Base-by-base conservation (phyloP, 108 stramenopile genomes). In the Cyclotella baltica region DNA sequence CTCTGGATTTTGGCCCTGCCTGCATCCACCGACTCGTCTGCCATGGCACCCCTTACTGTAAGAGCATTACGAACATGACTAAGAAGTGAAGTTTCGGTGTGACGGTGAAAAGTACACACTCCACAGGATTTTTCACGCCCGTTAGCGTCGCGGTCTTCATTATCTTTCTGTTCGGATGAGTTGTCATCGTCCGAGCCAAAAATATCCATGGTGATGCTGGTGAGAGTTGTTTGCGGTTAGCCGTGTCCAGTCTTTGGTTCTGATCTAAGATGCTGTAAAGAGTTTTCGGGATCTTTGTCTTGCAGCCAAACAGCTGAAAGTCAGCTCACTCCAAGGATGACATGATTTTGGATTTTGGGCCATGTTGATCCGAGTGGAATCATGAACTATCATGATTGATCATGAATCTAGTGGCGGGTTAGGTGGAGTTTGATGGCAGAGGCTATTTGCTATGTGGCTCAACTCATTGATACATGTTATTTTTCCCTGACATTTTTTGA, bases 71-170 rank as follows among this genome's bases (percentile, higher is more conserved):
- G 53, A 29, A 76, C 76, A 67, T 76, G 76, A 27, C 46, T 43
- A 3, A 76, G 22, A 13, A 76, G 48, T 1, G 76, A 76, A 16
- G 47, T 5, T 51, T 76, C 76, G 46, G 76, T 76, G 47, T 76
- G 57, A 0, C 58, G 59, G 43, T 76, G 76, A 55, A 76, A 68
- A 47, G 58, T 9, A 23, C 56, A 76, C 3, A 76, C 47, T 1
- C 76, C 76, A 59, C 76, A 76, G 15, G 76, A 76, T 30, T 23
- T 11, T 18, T 76, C 76, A 43, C 76, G 76, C 35, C 30, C 30
- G 61, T 35, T 62, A 62, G 22, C 6, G 5, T 3, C 25, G 29
- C 55, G 0, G 55, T 23, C 25, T 36, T 48, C 48, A n/a, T n/a
- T n/a, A n/a, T n/a, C n/a, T n/a, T n/a, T n/a, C 10, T 51, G 31